Percentiles rank a stretch among this genome's conserved stretches.
Evolutionary conservation across 306 rosid genomes (phyloP).

Genomic region (Pyrus bretschneideri): DNA sequence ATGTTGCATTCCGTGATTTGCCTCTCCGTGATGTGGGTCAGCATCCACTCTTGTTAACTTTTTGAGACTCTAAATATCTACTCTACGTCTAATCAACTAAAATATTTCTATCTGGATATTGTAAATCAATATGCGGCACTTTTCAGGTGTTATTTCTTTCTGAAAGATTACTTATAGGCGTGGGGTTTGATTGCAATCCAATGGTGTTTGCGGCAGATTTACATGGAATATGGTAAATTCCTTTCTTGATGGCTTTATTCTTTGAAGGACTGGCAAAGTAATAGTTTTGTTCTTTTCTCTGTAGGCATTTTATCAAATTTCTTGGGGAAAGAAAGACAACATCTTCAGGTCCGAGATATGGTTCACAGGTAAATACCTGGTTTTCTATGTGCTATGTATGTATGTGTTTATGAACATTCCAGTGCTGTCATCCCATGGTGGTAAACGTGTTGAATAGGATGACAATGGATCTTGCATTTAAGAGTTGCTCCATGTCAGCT

Average conservation of each 20-base stretch:
- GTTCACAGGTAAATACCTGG: slow-evolving; percentile 59
- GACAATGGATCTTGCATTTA: background rate
- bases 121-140: slow-evolving; percentile 24
- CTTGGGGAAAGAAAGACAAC: slow-evolving; percentile 64
- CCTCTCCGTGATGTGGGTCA: slow-evolving; percentile 99
- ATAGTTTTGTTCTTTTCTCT: slow-evolving; percentile 10
- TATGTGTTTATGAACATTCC: background rate
- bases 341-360: slow-evolving; percentile 64
- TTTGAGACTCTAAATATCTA: slow-evolving; percentile 9
- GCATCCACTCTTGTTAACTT: slow-evolving; percentile 66
- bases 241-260: slow-evolving; percentile 6
- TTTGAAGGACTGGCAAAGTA: slow-evolving; percentile 16
- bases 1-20: slow-evolving; percentile 77
- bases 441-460: background rate
- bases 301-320: slow-evolving; percentile 77
- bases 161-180: slow-evolving; percentile 80
- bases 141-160: slow-evolving; percentile 88
- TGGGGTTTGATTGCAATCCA: slow-evolving; percentile 86
- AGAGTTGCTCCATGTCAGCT: background rate
- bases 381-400: background rate
- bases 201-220: slow-evolving; percentile 82
- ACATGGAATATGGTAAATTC: slow-evolving; percentile 69
- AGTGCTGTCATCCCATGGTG: background rate
- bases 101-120: slow-evolving; percentile 25
- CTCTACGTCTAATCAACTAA: slow-evolving; percentile 29